phyloP scores from a whole-genome alignment of 1,139 yeast species.

The Torulaspora pretoriensis region DNA sequence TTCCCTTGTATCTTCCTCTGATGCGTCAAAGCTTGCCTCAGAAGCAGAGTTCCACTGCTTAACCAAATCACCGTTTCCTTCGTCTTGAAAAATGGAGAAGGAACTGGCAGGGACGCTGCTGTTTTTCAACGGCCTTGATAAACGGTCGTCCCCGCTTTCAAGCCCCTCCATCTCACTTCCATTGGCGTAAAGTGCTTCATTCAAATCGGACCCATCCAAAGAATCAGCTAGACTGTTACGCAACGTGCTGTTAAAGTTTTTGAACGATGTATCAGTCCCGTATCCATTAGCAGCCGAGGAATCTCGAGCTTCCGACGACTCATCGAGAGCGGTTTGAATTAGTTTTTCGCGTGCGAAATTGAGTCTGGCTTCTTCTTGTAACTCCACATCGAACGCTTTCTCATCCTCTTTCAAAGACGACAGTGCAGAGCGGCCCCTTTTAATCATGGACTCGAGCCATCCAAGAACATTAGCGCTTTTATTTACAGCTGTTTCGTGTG shows the following conservation, averaged over 20 bases:
- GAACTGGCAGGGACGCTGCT: background rate
- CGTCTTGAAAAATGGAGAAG: constrained; percentile 11
- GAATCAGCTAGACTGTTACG: constrained; percentile 17
- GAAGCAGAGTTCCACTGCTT: background rate
- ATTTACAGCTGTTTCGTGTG: background rate
- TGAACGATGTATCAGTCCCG: constrained; percentile 22
- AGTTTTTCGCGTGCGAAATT: constrained; percentile 7
- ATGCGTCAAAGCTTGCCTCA: background rate
- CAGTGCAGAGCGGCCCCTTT: constrained; percentile 42
- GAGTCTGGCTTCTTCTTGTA: constrained; percentile 34
- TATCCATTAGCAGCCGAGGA: constrained; percentile 1
- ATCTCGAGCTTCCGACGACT: background rate
- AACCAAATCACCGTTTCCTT: constrained; percentile 4
- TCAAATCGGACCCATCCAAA: background rate
- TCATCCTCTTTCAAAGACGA: constrained; percentile 42
- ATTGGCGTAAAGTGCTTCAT: background rate
- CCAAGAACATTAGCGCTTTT: constrained; percentile 29
- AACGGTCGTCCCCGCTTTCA: background rate
- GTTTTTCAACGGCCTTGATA: background rate
- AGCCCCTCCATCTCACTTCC: background rate
- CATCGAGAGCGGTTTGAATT: constrained; percentile 7
- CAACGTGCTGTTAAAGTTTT: constrained; percentile 19
- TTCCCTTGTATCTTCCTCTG: background rate
- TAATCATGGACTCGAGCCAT: constrained; percentile 51
- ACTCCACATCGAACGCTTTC: constrained; percentile 35